Percentiles rank a stretch among this genome's conserved stretches.
Conservation (phyloP, 495 filamentous ascomycete genomes). For the Niebla homalea region DNA sequence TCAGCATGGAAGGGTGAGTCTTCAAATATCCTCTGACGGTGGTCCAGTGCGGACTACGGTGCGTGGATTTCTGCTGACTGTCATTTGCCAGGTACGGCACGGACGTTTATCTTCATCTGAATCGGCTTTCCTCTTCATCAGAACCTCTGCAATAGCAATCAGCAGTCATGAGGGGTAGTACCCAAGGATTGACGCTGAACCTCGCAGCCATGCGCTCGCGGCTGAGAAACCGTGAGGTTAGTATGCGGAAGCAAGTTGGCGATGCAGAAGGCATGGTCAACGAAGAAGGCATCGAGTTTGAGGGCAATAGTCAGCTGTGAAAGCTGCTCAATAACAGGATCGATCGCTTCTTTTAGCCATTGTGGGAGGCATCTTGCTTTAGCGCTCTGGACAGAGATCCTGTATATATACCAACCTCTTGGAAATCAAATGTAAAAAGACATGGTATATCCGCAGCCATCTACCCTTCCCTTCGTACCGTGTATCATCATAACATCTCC, state of each 20-base stretch:
- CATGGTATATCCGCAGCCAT: too few relatives aligned
- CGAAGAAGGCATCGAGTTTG: slow-evolving; percentile 16
- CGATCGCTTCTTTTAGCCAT: too few relatives aligned
- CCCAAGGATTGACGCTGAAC: slow-evolving; percentile 82
- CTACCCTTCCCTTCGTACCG: too few relatives aligned
- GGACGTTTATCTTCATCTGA: slow-evolving; percentile 95
- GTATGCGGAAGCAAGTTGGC: slow-evolving; percentile 75
- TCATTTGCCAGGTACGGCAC: slow-evolving; percentile 69
- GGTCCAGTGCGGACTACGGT: too few relatives aligned
- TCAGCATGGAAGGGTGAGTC: slow-evolving; percentile 97
- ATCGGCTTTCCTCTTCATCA: slow-evolving; percentile 85
- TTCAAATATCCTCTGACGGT: not conserved
- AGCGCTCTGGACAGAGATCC: too few relatives aligned
- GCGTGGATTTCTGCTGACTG: not conserved
- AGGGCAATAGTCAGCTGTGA: not conserved
- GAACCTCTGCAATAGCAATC: slow-evolving; percentile 97
- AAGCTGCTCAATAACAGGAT: too few relatives aligned
- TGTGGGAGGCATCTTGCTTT: too few relatives aligned
- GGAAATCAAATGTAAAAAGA: too few relatives aligned
- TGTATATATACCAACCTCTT: too few relatives aligned
- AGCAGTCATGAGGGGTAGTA: slow-evolving; percentile 83
- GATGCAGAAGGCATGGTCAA: slow-evolving; percentile 62
- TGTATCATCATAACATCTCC: too few relatives aligned
- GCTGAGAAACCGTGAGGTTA: slow-evolving; percentile 50
- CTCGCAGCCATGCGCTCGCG: slow-evolving; percentile 40